phyloP scores from a whole-genome alignment of 768 basidiomycete species.

The Russula dissimulans region DNA sequence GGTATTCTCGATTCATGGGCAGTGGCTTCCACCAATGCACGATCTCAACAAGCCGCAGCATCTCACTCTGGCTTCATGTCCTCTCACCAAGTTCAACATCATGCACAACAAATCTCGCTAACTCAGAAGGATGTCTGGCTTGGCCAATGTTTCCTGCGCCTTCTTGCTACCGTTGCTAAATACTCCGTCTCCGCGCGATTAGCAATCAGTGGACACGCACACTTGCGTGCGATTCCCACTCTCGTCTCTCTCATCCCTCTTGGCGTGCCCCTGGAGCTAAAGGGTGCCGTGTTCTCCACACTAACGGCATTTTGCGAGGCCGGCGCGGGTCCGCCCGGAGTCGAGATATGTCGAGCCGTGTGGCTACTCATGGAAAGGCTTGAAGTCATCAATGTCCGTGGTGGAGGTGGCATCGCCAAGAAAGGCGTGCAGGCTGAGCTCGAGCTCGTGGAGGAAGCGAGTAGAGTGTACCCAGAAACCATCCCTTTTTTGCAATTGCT shows the following conservation, averaged over 20 bases:
- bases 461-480: slow-evolving; percentile 78
- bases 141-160: slow-evolving; percentile 70
- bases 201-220: slow-evolving; percentile 64
- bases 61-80: slow-evolving; percentile 20
- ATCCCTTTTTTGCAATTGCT: slow-evolving; percentile 82
- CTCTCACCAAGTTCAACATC: slow-evolving; percentile 32
- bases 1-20: slow-evolving; percentile 69
- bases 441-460: slow-evolving; percentile 75
- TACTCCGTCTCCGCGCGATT: slow-evolving; percentile 71
- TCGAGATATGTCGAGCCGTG: slow-evolving; percentile 73
- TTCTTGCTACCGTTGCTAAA: slow-evolving; percentile 66
- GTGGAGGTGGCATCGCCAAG: slow-evolving; percentile 40
- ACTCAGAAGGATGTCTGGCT: slow-evolving; percentile 67
- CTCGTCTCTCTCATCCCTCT: slow-evolving; percentile 71
- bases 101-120: slow-evolving; percentile 37
- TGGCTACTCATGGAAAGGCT: slow-evolving; percentile 80
- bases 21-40: slow-evolving; percentile 39
- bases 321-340: slow-evolving; percentile 61
- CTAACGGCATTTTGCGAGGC: slow-evolving; percentile 77
- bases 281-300: slow-evolving; percentile 75
- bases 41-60: slow-evolving; percentile 31
- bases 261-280: slow-evolving; percentile 81
- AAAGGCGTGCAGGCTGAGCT: slow-evolving; percentile 83
- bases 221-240: slow-evolving; percentile 75
- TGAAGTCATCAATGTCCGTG: slow-evolving; percentile 74